Evolutionary conservation across 1,139 yeast genomes (phyloP).

Genomic region (Suhomyces maxii): DNA sequence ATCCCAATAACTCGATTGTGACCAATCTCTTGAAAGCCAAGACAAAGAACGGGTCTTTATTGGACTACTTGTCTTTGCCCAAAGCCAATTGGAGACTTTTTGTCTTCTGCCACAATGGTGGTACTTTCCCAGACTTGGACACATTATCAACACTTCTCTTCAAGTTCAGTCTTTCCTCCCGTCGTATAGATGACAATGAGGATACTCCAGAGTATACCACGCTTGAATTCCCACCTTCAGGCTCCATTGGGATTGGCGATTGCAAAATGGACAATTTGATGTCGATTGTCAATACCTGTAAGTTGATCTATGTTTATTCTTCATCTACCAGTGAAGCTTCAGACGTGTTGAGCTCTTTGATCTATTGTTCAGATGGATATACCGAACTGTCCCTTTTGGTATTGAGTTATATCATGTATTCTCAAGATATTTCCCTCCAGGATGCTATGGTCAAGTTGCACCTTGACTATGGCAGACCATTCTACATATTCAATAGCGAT

Average conservation of each 20-base stretch:
- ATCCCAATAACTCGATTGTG: conserved; percentile 52
- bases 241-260: conserved; percentile 74
- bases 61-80: conserved; percentile 32
- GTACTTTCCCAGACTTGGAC: conserved; percentile 51
- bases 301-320: conserved; percentile 49
- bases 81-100: conserved; percentile 42
- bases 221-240: conserved; percentile 80
- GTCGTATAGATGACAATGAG: conserved; percentile 18
- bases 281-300: conserved; percentile 64
- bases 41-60: conserved; percentile 3
- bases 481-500: conserved; percentile 79
- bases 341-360: conserved; percentile 40
- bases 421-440: conserved; percentile 51
- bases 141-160: conserved; percentile 39
- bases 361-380: conserved; percentile 89
- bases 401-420: conserved; percentile 69
- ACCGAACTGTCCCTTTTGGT: conserved; percentile 82
- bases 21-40: conserved; percentile 14
- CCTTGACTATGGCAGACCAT: conserved; percentile 66
- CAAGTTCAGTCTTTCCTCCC: conserved; percentile 31
- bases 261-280: conserved; percentile 55
- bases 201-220: conserved; percentile 31
- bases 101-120: conserved; percentile 52
- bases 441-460: conserved; percentile 63
- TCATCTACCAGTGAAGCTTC: conserved; percentile 26